Base-by-base conservation (phyloP, 2,329 filamentous ascomycete genomes). In the Penicillium sp. region DNA sequence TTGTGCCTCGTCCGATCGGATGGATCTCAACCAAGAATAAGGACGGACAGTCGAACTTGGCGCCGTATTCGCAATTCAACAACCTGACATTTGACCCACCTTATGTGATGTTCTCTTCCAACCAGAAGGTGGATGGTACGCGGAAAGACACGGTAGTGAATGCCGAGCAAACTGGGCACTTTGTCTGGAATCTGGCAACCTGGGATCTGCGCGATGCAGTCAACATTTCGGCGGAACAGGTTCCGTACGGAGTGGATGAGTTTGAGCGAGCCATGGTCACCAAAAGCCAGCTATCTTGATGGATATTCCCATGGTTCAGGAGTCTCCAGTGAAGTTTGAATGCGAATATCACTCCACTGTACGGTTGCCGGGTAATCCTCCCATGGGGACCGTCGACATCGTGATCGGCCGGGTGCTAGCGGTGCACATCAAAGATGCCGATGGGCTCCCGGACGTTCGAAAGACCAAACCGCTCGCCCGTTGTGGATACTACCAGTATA, bases 51-150 rank as follows among this genome's bases (percentile, higher is more conserved):
- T 74, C 81, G 65, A 86, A 86, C 60, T 77, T 86, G 2, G 84
- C 83, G 0, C 84, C 84, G 0, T 86, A 83, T 70, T 80, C 74
- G 0, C 84, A 86, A 69, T 86, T 86, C 76, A 85, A 82, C 69
- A 86, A 86, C 60, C 76, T 86, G 0, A 85, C 81, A 29, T 86
- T 85, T 69, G 82, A 85, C 65, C 84, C 83, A 0, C 84, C 84
- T 0, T 85, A 84, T 63, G 79, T 86, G 26, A 83, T 86, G 79
- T 86, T 87, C 77, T 75, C 74, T 31, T 78, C 81, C 2, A 86
- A 86, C 69, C 81, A 85, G 66, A 82, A 79, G 0, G 70, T 76
- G 0, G 59, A 69, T 8, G 66, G 64, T 2, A 49, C 62, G 0
- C 79, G 80, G 54, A 86, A 86, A 66, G 82, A 86, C 69, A 84